Conservation (phyloP, 2,329 filamentous ascomycete genomes). For the Graphiopsis chlorocephala region DNA sequence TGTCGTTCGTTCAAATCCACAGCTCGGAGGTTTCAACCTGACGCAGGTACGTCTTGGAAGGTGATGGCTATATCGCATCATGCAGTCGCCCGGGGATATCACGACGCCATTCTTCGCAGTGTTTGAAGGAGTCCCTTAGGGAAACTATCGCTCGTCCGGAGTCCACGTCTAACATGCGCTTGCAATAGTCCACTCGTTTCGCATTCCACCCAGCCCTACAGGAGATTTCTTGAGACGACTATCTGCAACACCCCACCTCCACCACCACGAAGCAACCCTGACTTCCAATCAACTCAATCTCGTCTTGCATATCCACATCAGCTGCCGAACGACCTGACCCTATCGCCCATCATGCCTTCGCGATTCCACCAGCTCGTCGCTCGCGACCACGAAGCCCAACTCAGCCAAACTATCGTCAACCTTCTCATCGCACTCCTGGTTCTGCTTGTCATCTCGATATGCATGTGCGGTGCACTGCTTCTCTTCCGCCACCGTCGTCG, state of each 20-base stretch:
- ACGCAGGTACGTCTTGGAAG: constrained; percentile 12
- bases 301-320: not conserved
- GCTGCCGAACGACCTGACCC: not conserved
- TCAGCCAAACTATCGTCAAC: constrained; percentile 65
- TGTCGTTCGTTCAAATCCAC: constrained; percentile 6
- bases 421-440: constrained; percentile 77
- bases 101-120: not conserved
- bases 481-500: constrained; percentile 67
- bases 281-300: not conserved
- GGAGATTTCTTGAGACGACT: not conserved
- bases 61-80: not conserved
- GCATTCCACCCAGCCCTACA: not conserved
- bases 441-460: constrained; percentile 69
- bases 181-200: constrained; percentile 16
- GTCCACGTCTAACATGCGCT: not conserved
- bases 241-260: not conserved
- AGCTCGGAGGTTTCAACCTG: constrained; percentile 9
- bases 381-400: constrained; percentile 48
- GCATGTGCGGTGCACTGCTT: constrained; percentile 66
- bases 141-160: not conserved
- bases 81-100: constrained; percentile 4
- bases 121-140: constrained; percentile 4
- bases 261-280: not conserved
- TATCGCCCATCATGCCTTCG: constrained; percentile 12
- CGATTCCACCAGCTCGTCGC: constrained; percentile 43